Base-by-base conservation (phyloP, 129 eudicot species). In the Lactuca sativa region DNA sequence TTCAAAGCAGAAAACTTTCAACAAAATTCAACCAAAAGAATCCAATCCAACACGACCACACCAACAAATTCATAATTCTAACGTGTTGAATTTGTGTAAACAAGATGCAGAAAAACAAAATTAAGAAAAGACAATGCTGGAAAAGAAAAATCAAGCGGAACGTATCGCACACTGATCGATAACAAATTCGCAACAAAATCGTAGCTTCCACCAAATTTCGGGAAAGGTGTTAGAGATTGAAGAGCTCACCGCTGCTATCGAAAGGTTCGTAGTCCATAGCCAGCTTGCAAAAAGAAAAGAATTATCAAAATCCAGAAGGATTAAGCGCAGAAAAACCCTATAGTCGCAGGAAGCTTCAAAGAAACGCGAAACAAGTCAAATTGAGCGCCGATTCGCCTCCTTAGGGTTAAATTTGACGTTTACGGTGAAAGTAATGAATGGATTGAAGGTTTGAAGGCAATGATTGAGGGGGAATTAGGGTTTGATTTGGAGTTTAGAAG, bases 221-320 rank as follows among this genome's bases (percentile, higher is more conserved):
- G 17, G 4, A 60, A 12, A 12, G 66, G 40, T 18, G 43, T 32
- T 18, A 62, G 1, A 73, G 18, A 64, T 61, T 11, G 14, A 66
- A 11, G n/a, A 66, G 64, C 86, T 87, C 76, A 90, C 97, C 97
- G 54, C 97, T 87, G 79, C 95, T 87, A 66, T 87, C 97, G 64
- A 40, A 85, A 9, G 86, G 82, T 59, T 76, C 88, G 84, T 90
- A 90, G 54, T 87, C 95, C 97, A 90, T 90, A 70, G 83, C 95
- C 91, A 83, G 88, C 70, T 82, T 75, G 77, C 16, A 67, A 76
- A 54, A 43, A 8, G 18, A 48, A 59, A 52, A 56, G 11, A 17
- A 9, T 43, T 49, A 72, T 11, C 73, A 43, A 55, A 49, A 71
- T 36, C 76, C 51, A 48, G 59, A 55, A 33, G 43, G 57, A 75